phyloP scores from a whole-genome alignment of 257 asterid species.

The Fraxinus pennsylvanica region DNA sequence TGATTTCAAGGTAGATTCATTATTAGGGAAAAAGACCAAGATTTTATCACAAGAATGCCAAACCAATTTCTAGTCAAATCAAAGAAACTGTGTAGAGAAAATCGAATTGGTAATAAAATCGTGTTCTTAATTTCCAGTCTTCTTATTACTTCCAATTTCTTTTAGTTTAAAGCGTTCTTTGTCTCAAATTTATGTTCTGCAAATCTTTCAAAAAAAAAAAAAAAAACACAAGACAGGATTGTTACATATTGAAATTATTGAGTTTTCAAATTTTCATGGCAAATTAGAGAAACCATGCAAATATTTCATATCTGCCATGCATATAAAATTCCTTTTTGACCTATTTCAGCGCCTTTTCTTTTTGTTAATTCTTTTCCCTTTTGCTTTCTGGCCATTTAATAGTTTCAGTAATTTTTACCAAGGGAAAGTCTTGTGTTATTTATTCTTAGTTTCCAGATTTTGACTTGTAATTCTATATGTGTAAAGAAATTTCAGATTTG shows the following conservation, averaged over 20 bases:
- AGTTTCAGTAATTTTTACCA: neutral
- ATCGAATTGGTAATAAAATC: slow-evolving; percentile 16
- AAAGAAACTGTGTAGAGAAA: neutral
- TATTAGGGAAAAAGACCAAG: slow-evolving; percentile 29
- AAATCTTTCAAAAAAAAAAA: neutral
- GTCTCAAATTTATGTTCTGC: neutral
- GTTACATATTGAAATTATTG: neutral
- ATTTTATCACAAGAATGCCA: slow-evolving; percentile 44
- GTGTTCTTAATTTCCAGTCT: neutral
- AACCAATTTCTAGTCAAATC: slow-evolving; percentile 25
- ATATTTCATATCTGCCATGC: neutral
- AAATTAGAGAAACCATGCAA: neutral
- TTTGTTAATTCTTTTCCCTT: neutral
- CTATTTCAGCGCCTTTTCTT: neutral
- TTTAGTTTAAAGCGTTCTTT: neutral
- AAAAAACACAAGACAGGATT: neutral
- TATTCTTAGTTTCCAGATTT: neutral
- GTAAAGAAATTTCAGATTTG: neutral
- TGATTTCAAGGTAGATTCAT: slow-evolving; percentile 45
- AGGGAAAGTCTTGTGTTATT: neutral
- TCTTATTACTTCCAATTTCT: neutral
- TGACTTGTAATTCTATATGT: neutral
- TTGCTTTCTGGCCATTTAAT: neutral
- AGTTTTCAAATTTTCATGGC: neutral
- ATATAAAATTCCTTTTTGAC: neutral